These are phyloP conservation scores for Gryganskiella cystojenkinii DNA, from an alignment of 192 early-diverging fungal genomes.

Conservation along the genomic window DNA sequence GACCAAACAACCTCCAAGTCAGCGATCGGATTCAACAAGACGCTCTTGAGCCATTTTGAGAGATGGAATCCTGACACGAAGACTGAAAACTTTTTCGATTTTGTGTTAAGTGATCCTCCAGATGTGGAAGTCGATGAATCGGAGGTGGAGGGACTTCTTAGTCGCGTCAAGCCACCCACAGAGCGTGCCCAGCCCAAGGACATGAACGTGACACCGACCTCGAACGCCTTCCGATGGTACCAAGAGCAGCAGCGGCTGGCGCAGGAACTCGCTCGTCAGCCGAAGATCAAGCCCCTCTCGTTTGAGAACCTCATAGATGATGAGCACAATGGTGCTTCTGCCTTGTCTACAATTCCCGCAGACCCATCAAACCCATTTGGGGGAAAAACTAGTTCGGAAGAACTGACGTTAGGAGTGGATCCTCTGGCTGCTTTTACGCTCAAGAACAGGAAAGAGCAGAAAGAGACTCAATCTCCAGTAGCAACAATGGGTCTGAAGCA, in stretches of 20 bases:
- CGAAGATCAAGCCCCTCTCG: constrained; percentile 20
- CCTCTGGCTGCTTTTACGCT: constrained; percentile 19
- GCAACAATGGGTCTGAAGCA: neutral
- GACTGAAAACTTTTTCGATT: constrained; percentile 28
- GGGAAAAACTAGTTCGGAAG: neutral
- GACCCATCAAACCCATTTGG: neutral
- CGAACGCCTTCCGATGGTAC: constrained; percentile 37
- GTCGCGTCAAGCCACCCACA: neutral
- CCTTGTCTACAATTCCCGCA: neutral
- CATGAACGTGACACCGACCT: constrained; percentile 25
- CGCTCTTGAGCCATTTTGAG: constrained; percentile 30
- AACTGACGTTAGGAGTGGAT: constrained; percentile 25
- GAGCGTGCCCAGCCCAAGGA: neutral
- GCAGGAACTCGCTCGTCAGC: constrained; percentile 22
- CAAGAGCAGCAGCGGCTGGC: constrained; percentile 34
- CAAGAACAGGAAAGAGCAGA: constrained; percentile 1
- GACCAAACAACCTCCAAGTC: neutral
- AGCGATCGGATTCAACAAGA: constrained; percentile 22
- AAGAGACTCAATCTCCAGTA: neutral
- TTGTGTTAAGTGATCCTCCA: constrained; percentile 48
- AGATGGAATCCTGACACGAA: constrained; percentile 33
- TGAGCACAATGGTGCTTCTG: neutral
- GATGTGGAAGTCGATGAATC: constrained; percentile 25
- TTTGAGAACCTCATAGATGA: neutral
- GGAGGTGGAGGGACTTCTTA: constrained; percentile 24